Base-by-base conservation (phyloP, 2,329 filamentous ascomycete species). In the Zalaria sp. region DNA sequence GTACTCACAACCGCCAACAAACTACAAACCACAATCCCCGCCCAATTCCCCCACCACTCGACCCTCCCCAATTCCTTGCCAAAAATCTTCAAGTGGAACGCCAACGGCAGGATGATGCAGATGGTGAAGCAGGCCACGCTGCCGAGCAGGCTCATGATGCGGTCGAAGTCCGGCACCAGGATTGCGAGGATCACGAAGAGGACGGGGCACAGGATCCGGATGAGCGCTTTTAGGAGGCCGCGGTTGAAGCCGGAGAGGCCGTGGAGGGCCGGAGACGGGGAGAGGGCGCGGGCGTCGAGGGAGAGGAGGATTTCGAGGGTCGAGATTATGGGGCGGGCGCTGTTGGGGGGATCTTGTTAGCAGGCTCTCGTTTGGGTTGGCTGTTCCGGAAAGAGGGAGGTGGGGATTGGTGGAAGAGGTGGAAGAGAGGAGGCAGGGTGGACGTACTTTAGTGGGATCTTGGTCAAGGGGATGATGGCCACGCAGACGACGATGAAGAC, bases 1-100 rank as follows among this genome's bases (percentile, higher is more conserved):
- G 89, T 96, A 37, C 87, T 87, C 4, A 89, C 59, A 11, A 79
- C 51, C 8, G 84, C 89, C 57, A 95, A 62, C 18, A 78, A 55
- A 1, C 74, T 69, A 43, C 83, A 91, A 8, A 83, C 54, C 4
- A 76, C 58, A 54, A 95, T 78, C 51, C 94, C 61, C 10, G 66
- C 57, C 69, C 77, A 88, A 52, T 81, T 78, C 36, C 83, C 49
- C 4, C 75, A 57, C 52, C 75, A 78, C 61, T 94, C 85, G 25
- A 58, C 57, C 1, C 59, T 50, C 1, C 69, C 64, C 37, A 95
- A 75, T 46, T 89, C 79, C 39, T 77, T 71, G 37, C 79, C 77
- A 58, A 93, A 96, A 1, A 96, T 76, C 63, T 88, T 93, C 43
- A 96, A 65, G 56, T 96, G 87, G 57, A 98, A 96, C 4, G 79